Conservation (phyloP, 2,329 filamentous ascomycete genomes). For the Zymoseptoria crescenta region DNA sequence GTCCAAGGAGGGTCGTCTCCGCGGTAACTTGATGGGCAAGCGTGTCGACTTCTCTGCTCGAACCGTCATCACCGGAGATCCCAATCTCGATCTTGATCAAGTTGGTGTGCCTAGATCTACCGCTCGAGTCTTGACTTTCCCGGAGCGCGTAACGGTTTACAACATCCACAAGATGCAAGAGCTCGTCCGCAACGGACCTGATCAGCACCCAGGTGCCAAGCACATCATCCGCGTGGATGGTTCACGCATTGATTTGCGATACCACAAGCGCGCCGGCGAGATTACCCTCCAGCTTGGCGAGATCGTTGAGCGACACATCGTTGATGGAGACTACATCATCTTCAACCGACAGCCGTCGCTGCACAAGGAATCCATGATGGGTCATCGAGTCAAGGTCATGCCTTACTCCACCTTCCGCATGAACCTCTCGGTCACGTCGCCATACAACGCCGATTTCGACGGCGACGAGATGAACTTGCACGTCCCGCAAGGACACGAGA, state of each 20-base stretch:
- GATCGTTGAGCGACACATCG: slow-evolving; percentile 96
- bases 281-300: slow-evolving; percentile 90
- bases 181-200: slow-evolving; percentile 86
- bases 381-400: slow-evolving; percentile 94
- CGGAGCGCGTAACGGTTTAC: slow-evolving; percentile 94
- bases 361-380: slow-evolving; percentile 99
- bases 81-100: slow-evolving; percentile 91
- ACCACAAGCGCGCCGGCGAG: slow-evolving; percentile 79
- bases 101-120: slow-evolving; percentile 94
- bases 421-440: slow-evolving; percentile 93
- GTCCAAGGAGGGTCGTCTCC: slow-evolving; percentile 95
- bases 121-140: slow-evolving; percentile 86
- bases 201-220: slow-evolving; percentile 89
- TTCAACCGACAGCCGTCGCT: slow-evolving; percentile 99
- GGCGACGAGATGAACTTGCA: slow-evolving; percentile 99
- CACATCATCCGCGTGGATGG: slow-evolving; percentile 93
- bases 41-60: slow-evolving; percentile 98
- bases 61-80: slow-evolving; percentile 98
- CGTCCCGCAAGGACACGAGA: slow-evolving; percentile 95
- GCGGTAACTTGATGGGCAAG: slow-evolving; percentile 99
- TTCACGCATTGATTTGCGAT: slow-evolving; percentile 86
- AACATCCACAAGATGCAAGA: slow-evolving; percentile 90
- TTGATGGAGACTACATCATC: slow-evolving; percentile 95
- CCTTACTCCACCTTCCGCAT: slow-evolving; percentile 97
- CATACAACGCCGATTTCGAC: slow-evolving; percentile 99